Conservation (phyloP, 2,329 filamentous ascomycete species). For the Pseudogymnoascus verrucosus region DNA sequence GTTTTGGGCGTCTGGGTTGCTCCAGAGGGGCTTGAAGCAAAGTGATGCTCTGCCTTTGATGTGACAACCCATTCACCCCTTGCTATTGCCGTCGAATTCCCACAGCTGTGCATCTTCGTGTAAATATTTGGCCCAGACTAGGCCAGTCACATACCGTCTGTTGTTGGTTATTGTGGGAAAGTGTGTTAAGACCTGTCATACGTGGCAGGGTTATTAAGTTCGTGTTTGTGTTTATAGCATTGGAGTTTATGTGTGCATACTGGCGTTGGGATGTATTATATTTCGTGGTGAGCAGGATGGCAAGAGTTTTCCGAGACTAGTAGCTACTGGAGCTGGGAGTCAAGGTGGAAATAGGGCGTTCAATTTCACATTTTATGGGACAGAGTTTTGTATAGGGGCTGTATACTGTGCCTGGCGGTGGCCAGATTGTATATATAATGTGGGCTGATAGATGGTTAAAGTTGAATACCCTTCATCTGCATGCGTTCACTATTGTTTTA, state of each 20-base stretch:
- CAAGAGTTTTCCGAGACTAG: not conserved
- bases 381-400: not conserved
- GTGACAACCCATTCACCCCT: not conserved
- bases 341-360: not conserved
- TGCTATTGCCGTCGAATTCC: not conserved
- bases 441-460: not conserved
- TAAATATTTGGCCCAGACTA: not conserved
- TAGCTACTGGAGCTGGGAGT: not conserved
- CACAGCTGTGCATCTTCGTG: not conserved
- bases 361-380: not conserved
- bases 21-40: not conserved
- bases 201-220: not conserved
- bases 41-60: not conserved
- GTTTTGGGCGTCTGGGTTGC: slow-evolving; percentile 2
- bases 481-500: not conserved
- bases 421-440: not conserved
- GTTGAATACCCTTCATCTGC: not conserved
- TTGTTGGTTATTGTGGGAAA: not conserved
- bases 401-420: not conserved
- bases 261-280: not conserved
- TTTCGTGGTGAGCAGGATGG: not conserved
- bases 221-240: not conserved
- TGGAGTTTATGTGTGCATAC: not conserved
- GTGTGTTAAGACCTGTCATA: not conserved
- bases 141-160: not conserved